Evolutionary conservation across 2,329 filamentous ascomycete genomes (phyloP), one percentile per base, ranked within the genome.

Genomic region (Rachicladosporium sp.): DNA sequence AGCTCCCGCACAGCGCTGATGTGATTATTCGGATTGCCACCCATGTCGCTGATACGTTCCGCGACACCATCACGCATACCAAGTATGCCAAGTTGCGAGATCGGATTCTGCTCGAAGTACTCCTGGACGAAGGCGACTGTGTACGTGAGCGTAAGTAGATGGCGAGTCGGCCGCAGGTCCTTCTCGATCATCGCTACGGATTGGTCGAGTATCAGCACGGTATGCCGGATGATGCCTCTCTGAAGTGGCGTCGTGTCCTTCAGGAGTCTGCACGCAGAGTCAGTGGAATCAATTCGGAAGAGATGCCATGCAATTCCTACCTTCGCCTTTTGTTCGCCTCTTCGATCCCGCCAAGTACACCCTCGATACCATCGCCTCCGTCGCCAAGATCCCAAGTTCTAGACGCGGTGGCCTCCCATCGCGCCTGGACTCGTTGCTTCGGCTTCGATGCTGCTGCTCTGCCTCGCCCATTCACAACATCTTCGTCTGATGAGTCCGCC

Each of bases 91-190:
- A 98, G 74, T 63, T 98, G 91, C 7, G 87, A 93, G 49, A 98
- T 96, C 8, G 91, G 91, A 54, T 98, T 98, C 63, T 98, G 91
- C 63, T 96, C 91, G 57, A 96, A 98, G 64, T 86, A 98, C 60
- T 95, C 89, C 43, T 80, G 74, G 36, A 96, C 82, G 61, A 96
- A 98, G 42, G 87, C 81, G 47, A 81, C 76, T 10, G 87, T 82
- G 61, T 87, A 93, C 47, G 79, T 79, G 54, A 95, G 71, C 38
- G 80, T 82, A 27, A 95, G 73, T 30, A 87, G 73, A 61, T 89
- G 88, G 44, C 89, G 76, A 33, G 80, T 94, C 4, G 91, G 91
- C 19, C 91, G 76, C 49, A 96, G 71, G 57, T 98, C 91, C 63
- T 96, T 96, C 62, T 96, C 88, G 4, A 77, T 65, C 91, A 98